Evolutionary conservation across 208 protist species (phyloP), one percentile per base, ranked within the genome.

Genomic region (Leishmania amazonensis): DNA sequence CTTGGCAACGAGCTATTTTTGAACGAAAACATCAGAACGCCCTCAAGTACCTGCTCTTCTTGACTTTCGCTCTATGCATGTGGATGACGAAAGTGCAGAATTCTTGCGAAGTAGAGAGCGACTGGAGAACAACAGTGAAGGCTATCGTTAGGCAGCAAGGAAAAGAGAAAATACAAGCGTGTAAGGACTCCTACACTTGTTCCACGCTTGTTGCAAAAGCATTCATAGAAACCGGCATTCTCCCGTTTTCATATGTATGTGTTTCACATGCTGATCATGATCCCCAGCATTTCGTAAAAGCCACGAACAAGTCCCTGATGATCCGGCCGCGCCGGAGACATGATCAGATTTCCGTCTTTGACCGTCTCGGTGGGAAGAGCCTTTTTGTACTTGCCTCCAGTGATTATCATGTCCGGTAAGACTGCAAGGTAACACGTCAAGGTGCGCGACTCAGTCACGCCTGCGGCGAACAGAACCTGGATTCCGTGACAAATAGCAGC

Each of bases 351-450:
- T 8, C 68, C 80, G 35, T 90, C 84, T 15, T 83, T 75, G 8
- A 92, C 86, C 17, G 60, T 80, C n/a, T 92, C 88, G 0, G 81
- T 87, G n/a, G 84, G 68, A 3, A 75, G 74, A 6, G 87, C 86
- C 21, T 90, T 82, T 49, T 88, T 83, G 75, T 85, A 90, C 4
- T 7, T 53, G 6, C 82, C 81, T 54, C 84, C 84, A 19, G 76
- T 79, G 35, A 85, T 31, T 1, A 81, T 81, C 28, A 88, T 78
- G 31, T 87, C 83, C 28, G 86, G 84, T 1, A 60, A 76, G 35
- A 90, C 80, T 68, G 86, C 83, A 17, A 84, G 75, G 75, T 88
- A 92, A 80, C 73, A 92, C 5, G 84, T 87, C 9, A 88, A 58
- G 15, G 75, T 88, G 35, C 83, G 64, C 1, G 76, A 83, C 28